These are phyloP conservation scores for Penicillium turbatum DNA, from an alignment of 495 filamentous ascomycete species.

Conservation along the genomic window DNA sequence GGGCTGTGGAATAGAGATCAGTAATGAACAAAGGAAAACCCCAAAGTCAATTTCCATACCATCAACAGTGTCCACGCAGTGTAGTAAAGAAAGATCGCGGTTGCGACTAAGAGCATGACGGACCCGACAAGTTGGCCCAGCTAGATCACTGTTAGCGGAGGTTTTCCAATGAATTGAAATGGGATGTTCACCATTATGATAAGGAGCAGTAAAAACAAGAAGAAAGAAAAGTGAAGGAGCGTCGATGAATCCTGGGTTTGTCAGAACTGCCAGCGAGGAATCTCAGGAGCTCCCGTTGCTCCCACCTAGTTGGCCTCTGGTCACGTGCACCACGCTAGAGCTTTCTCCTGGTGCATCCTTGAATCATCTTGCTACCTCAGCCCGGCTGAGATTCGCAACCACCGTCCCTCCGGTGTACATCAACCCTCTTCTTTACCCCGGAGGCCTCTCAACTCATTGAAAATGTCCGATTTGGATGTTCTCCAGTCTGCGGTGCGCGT, in stretches of 20 bases:
- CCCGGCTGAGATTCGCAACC: constrained; percentile 10
- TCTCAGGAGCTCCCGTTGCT: constrained; percentile 8
- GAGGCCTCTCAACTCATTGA: constrained; percentile 12
- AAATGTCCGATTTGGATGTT: constrained; percentile 47
- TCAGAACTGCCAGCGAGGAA: constrained; percentile 1
- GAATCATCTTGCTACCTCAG: constrained; percentile 4
- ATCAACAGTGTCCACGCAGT: constrained; percentile 96
- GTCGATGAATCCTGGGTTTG: constrained; percentile 4
- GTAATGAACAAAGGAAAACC: neutral
- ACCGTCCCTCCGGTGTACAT: constrained; percentile 14
- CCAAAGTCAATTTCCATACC: constrained; percentile 48
- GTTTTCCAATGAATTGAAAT: neutral
- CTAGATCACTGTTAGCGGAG: constrained; percentile 42
- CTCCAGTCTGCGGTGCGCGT: constrained; percentile 66
- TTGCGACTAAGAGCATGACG: constrained; percentile 94
- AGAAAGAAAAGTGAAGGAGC: constrained; percentile 5
- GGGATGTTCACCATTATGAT: constrained; percentile 26
- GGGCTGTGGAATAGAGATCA: constrained; percentile 54
- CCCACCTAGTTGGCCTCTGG: constrained; percentile 2
- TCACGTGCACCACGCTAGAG: constrained; percentile 23
- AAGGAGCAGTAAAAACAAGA: constrained; percentile 10
- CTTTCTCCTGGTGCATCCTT: constrained; percentile 24
- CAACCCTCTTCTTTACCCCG: neutral
- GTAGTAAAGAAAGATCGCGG: constrained; percentile 97
- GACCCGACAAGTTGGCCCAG: constrained; percentile 94